Evolutionary conservation across 2,329 filamentous ascomycete genomes (phyloP).

Genomic region (Phialocephala sp.): DNA sequence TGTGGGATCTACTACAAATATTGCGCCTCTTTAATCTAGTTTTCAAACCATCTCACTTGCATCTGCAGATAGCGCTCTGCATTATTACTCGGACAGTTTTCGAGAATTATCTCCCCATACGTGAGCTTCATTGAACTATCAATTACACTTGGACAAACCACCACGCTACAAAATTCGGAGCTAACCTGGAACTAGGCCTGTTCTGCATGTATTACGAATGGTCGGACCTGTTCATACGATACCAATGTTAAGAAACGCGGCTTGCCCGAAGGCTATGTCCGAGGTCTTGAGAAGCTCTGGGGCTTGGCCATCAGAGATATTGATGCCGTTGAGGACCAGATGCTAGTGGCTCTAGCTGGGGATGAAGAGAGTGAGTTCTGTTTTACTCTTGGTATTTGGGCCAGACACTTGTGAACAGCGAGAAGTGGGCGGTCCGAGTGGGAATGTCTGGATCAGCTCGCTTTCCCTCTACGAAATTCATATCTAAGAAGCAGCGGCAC

Average conservation of each 20-base stretch:
- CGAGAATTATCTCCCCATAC: neutral
- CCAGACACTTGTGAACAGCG: too few species aligned
- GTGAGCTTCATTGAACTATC: neutral
- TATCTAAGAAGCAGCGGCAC: neutral
- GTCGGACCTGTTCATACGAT: constrained; percentile 66
- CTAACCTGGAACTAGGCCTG: constrained; percentile 50
- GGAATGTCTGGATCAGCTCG: neutral
- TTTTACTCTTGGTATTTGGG: neutral
- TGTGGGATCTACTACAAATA: too few species aligned
- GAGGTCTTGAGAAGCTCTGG: constrained; percentile 69
- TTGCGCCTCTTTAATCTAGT: too few species aligned
- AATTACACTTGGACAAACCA: neutral
- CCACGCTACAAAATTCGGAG: neutral
- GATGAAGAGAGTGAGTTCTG: constrained; percentile 42
- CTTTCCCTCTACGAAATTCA: neutral
- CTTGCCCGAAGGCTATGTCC: constrained; percentile 80
- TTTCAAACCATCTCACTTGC: too few species aligned
- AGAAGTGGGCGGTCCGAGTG: neutral
- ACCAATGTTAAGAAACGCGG: constrained; percentile 77
- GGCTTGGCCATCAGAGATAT: constrained; percentile 59
- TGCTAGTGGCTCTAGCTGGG: constrained; percentile 52
- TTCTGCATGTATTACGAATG: constrained; percentile 61
- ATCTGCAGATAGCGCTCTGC: too few species aligned
- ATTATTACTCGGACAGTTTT: neutral
- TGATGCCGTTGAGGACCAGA: constrained; percentile 52